A percentile compares a stretch with the other conserved stretches of the same genome.
phyloP scores from a whole-genome alignment of 1,139 yeast species.

The Arxiozyma telluris region DNA sequence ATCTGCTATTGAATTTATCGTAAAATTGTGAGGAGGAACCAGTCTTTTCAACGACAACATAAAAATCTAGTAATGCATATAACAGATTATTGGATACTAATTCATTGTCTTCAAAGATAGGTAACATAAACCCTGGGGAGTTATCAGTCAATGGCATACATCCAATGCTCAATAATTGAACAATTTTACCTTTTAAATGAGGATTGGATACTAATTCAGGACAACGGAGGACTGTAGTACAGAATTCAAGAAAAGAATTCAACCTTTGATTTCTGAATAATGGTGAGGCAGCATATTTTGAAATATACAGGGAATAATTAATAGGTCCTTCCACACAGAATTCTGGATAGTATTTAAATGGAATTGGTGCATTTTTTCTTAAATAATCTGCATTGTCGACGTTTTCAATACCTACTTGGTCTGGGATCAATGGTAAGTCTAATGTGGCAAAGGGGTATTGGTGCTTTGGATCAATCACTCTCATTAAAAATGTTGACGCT shows the following conservation, averaged over 20 bases:
- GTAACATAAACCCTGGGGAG: conserved; percentile 66
- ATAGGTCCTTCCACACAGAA: conserved; percentile 77
- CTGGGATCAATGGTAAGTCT: conserved; percentile 54
- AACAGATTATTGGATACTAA: conserved; percentile 59
- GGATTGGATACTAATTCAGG: conserved; percentile 87
- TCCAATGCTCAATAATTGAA: conserved; percentile 75
- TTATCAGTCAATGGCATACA: conserved; percentile 49
- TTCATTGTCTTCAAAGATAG: conserved; percentile 54
- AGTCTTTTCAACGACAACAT: conserved; percentile 91
- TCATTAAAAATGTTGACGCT: conserved; percentile 58
- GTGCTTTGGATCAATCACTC: conserved; percentile 65
- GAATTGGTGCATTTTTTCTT: conserved; percentile 56
- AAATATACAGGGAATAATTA: conserved; percentile 58
- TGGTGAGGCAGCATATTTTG: conserved; percentile 54
- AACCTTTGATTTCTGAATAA: conserved; percentile 46
- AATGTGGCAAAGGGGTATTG: conserved; percentile 48
- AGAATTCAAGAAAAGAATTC: conserved; percentile 58
- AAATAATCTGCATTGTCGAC: conserved; percentile 65
- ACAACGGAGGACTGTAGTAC: conserved; percentile 68
- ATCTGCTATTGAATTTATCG: conserved; percentile 88
- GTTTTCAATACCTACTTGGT: conserved; percentile 45
- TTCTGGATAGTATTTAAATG: conserved; percentile 83
- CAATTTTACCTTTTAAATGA: conserved; percentile 76
- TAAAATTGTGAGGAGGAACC: conserved; percentile 94
- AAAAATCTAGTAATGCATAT: conserved; percentile 78